A percentile compares a stretch with the other conserved stretches of the same genome.
phyloP scores from a whole-genome alignment of 768 basidiomycete genomes.

The Trametes cubensis region DNA sequence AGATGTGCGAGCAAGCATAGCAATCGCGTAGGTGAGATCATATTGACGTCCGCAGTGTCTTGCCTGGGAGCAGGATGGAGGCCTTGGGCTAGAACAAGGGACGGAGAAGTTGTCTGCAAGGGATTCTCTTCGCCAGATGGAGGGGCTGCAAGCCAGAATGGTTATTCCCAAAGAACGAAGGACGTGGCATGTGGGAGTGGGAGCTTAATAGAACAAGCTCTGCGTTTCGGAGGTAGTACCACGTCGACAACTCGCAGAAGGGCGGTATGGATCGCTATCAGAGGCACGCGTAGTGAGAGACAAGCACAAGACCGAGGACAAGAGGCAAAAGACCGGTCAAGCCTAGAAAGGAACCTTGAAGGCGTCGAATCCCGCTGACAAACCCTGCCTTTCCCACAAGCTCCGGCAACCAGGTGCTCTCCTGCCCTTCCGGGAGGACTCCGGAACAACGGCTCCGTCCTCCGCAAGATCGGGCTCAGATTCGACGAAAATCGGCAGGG shows the following conservation, averaged over 20 bases:
- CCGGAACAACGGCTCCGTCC: constrained; percentile 3
- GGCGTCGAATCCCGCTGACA: constrained; percentile 17
- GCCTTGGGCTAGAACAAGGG: background rate
- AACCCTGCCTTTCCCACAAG: constrained; percentile 16
- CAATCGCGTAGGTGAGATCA: background rate
- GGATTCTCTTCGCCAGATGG: background rate
- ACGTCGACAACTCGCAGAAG: background rate
- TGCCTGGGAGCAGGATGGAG: background rate
- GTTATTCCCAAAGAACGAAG: constrained; percentile 5
- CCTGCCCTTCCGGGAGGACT: background rate
- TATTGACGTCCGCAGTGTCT: background rate
- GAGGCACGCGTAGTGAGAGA: constrained; percentile 5
- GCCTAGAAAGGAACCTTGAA: constrained; percentile 16
- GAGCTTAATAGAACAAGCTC: constrained; percentile 16
- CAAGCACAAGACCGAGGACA: constrained; percentile 10
- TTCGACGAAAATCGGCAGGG: background rate
- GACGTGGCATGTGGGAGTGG: constrained; percentile 6
- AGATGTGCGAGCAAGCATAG: background rate
- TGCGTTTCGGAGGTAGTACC: constrained; percentile 18
- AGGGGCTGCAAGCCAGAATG: constrained; percentile 13
- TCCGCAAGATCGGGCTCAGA: too few species aligned
- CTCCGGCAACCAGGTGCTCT: constrained; percentile 5
- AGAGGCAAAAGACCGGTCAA: background rate
- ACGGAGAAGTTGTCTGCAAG: background rate
- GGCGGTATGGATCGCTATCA: background rate